Base-by-base conservation (phyloP, 768 basidiomycete species). In the Termitomyces sp. region DNA sequence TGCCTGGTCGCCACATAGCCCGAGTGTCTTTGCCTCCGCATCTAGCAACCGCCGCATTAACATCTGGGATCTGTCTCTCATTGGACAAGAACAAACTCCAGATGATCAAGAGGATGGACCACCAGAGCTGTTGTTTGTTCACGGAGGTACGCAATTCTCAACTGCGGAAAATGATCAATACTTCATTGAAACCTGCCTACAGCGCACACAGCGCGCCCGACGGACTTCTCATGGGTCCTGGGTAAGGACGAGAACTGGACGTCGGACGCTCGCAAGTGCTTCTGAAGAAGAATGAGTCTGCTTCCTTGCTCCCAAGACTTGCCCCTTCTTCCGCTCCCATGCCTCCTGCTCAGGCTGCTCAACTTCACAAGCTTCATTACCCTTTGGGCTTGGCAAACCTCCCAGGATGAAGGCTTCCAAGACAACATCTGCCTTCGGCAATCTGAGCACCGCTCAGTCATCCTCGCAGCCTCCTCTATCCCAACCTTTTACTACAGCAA, bases 31-130 rank as follows among this genome's bases (percentile, higher is more conserved):
- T 65, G 96, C 96, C 0, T 96, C 94, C 3, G 94, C 94, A 1
- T 94, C 93, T 3, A 90, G 93, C 63, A 97, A 99, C 72, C 84
- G 97, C 46, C 82, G 97, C 12, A 84, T 99, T 64, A 96, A 97
- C 68, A 79, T 98, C 52, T 99, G 97, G 97, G 96, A 99, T 76
- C 73, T 98, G 60, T 82, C 86, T 24, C 84, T 90, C 62, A 96
- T 98, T 63, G 97, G 97, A 0, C 84, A 90, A 44, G 97, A 99
- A 72, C 97, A 99, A 74, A 92, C 94, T 1, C 97, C 96, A 4
- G 97, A 99, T 66, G 97, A 99, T 70, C 92, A 94, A 61, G 97
- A 99, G 72, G 97, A 99, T 69, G 97, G 97, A 1, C 95, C 97
- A 16, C 97, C 97, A 1, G 97, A 99, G 73, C 76, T 98, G 60